phyloP scores from a whole-genome alignment of 768 basidiomycete genomes.

The Galerina sulciceps region DNA sequence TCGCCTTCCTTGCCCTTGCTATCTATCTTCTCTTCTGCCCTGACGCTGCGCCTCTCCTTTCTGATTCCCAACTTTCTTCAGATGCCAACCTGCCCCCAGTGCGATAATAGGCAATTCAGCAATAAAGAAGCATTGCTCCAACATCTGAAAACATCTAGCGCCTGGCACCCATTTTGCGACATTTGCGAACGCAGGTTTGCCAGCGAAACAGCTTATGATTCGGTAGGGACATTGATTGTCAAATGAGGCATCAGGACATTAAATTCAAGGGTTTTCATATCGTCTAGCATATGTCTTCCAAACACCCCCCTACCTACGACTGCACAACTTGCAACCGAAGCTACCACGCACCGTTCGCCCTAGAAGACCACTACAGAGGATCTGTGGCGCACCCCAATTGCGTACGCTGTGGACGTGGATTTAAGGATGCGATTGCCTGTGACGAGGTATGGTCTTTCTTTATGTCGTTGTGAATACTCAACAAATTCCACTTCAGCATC shows the following conservation, averaged over 20 bases:
- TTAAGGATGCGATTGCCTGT: slow-evolving; percentile 34
- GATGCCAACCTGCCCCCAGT: slow-evolving; percentile 42
- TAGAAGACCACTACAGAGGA: slow-evolving; percentile 52
- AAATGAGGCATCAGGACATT: background rate
- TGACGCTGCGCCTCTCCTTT: background rate
- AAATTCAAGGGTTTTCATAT: background rate
- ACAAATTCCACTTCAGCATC: slow-evolving; percentile 33
- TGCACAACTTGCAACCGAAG: slow-evolving; percentile 36
- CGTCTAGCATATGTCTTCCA: slow-evolving; percentile 42
- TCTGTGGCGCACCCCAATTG: slow-evolving; percentile 51
- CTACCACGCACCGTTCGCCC: slow-evolving; percentile 37
- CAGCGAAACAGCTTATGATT: slow-evolving; percentile 38
- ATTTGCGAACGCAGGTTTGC: slow-evolving; percentile 39
- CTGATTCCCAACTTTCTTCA: background rate
- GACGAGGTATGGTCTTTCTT: slow-evolving; percentile 34
- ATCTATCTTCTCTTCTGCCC: too few species aligned
- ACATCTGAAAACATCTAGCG: slow-evolving; percentile 38
- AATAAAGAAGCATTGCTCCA: slow-evolving; percentile 43
- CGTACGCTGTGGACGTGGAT: slow-evolving; percentile 45
- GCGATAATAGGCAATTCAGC: slow-evolving; percentile 36
- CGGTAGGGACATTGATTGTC: slow-evolving; percentile 30
- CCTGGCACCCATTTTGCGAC: slow-evolving; percentile 38
- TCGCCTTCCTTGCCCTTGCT: slow-evolving; percentile 2
- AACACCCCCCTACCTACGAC: slow-evolving; percentile 48
- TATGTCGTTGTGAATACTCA: background rate